Base-by-base conservation (phyloP, 2,329 filamentous ascomycete genomes). In the Cladorrhinum sp. region DNA sequence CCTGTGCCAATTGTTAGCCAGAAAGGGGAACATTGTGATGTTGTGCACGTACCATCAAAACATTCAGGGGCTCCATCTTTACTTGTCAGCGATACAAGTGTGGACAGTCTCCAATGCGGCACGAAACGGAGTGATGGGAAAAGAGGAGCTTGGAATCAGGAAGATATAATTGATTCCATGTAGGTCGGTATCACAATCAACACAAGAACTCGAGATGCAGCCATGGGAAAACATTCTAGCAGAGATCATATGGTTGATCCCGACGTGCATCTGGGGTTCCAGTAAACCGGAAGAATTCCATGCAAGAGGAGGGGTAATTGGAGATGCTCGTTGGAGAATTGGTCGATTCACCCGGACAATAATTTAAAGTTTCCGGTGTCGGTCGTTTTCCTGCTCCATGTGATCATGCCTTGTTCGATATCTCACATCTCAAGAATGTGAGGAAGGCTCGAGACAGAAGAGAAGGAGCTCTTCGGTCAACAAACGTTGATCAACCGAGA, bases 41-140 rank as follows among this genome's bases (percentile, higher is more conserved):
- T n/a, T 24, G 18, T 16, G 4, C 8, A 70, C 78, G 71, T 69
- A 86, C 86, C 86, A 90, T 90, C 72, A 90, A 79, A 67, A 90
- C 86, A 67, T 85, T 87, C 63, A 88, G 80, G 65, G 84, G 82
- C 50, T 64, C 49, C 67, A 67, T 67, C n/a, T 25, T 65, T 2
- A 6, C 25, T 53, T 13, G 60, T 38, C 50, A 54, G 9, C 6
- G 23, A 8, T 49, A n/a, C 5, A 13, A 24, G 22, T 20, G 20
- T 16, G 38, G 38, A 4, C n/a, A n/a, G n/a, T n/a, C n/a, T n/a
- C n/a, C n/a, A n/a, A n/a, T n/a, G n/a, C n/a, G n/a, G n/a, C 27
- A 53, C 50, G 25, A 32, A 5, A 53, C 29, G 7, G 7, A 25
- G 29, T 36, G 27, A n/a, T 36, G 32, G n/a, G 41, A 36, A 2